Evolutionary conservation across 1,284 basidiomycete species (phyloP), one percentile per base, ranked within the genome.

Genomic region (Marasmius fiardii): DNA sequence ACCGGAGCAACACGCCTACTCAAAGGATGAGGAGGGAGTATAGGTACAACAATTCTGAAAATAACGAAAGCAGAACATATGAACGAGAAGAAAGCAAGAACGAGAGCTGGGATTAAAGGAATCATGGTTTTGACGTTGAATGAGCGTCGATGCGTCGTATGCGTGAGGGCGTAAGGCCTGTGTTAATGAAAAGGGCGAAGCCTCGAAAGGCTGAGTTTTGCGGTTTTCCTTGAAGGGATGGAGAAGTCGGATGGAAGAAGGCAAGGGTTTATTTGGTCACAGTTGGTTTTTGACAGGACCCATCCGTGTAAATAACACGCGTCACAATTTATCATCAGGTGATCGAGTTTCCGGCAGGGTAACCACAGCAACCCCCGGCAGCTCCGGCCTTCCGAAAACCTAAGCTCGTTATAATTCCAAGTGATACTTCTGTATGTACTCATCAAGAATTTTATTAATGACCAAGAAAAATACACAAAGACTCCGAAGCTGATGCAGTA

Each of bases 1-100:
- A 88, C 86, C 51, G 85, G 85, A 68, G 81, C 76, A 65, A 86
- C 83, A 63, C 83, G 82, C 72, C 80, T 80, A 70, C 83, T 87
- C 66, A 88, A 74, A 43, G 85, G 83, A 64, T 82, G 79, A 54
- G 85, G 83, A 37, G 86, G 86, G 55, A 89, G 68, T 66, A 88
- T 83, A 58, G 88, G 85, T 64, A 88, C 75, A 63, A 88, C 65
- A 66, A 86, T 83, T 65, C 84, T 82, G 63, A 89, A 79, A 71
- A 90, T 81, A 64, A 88, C 78, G 65, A 87, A 88, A 64, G 77
- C 82, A 54, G 88, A 89, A 66, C 76, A 79, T 64, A 82, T 67
- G 71, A 89, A 85, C 51, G 87, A 89, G 62, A 86, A 58, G 64
- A 89, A 77, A 67, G 82, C 80, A 63, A 90, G 80, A 51, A 75